Base-by-base conservation (phyloP, 116 monocot species). In the Trichopus zeylanicus region DNA sequence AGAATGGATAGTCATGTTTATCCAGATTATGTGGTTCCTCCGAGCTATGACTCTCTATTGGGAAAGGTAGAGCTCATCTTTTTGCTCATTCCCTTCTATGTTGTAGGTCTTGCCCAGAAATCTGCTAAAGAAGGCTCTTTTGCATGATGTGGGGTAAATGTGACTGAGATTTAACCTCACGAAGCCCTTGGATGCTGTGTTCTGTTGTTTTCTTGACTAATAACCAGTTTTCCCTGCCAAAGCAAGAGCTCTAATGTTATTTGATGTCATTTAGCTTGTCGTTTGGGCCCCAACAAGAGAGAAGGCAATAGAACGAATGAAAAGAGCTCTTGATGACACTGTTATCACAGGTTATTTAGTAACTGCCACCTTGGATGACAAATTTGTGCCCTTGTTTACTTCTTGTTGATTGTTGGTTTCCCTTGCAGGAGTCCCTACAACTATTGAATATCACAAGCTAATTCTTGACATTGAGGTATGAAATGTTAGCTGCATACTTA, bases 1-100 rank as follows among this genome's bases (percentile, higher is more conserved):
- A 75, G 93, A 68, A 94, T 94, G 93, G 89, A 94, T 52, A 94
- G 93, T 71, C 93, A 89, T 67, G 67, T 94, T 68, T 94, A 94
- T 83, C 85, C 82, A 47, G 89, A 81, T 39, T 93, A 93, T 65
- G 93, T 94, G 31, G 93, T 94, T 65, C 89, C 93, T 31, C 93
- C 93, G 15, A 94, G 86, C 65, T 94, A 94, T 59, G 93, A 94
- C 67, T 94, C 93, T 12, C 72, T 94, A 22, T 68, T 94, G 46
- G 89, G 86, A 72, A 94, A 94, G 89, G 93, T 89, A 32, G 46
- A 29, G n/a, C 51, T 32, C 25, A 35, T 60, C 10, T 39, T 27
- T 2, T 23, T 68, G 30, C 55, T 51, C 57, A 23, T 24, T 57
- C 18, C 39, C 29, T 60, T 33, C 8, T 33, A 33, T n/a, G n/a